Percentiles rank a stretch among this genome's conserved stretches.
Conservation (phyloP, 106 monocot genomes). For the Dioscorea dumetorum region DNA sequence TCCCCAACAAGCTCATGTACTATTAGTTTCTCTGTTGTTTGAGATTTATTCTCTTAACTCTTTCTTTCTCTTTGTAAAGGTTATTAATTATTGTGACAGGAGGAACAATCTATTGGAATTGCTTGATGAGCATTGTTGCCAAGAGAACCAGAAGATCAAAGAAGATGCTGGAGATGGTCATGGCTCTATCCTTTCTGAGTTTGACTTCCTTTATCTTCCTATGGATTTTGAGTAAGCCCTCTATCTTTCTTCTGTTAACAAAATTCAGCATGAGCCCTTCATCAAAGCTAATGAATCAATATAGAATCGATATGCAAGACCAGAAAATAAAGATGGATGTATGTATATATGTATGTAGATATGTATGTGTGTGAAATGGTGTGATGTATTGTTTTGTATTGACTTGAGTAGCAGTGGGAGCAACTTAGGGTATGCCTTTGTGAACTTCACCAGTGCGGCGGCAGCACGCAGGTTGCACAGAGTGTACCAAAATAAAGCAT, state of each 20-base stretch:
- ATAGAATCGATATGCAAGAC: no score
- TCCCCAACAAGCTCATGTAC: slow-evolving; percentile 8
- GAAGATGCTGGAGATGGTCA: not conserved
- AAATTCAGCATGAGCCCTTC: no score
- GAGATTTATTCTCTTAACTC: not conserved
- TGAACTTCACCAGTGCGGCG: slow-evolving; percentile 7
- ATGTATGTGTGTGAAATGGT: no score
- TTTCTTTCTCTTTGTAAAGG: not conserved
- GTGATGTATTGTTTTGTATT: not conserved
- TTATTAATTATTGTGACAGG: not conserved
- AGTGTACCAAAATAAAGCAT: slow-evolving; percentile 1
- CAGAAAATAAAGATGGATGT: no score
- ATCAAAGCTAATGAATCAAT: no score
- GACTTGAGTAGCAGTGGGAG: not conserved
- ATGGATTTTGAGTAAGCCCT: slow-evolving; percentile 8
- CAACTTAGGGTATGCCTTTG: slow-evolving; percentile 12
- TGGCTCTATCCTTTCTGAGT: not conserved
- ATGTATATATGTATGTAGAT: not conserved
- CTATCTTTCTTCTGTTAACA: not conserved
- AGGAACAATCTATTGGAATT: slow-evolving; percentile 3
- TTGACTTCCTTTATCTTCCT: slow-evolving; percentile 11
- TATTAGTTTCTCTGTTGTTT: not conserved
- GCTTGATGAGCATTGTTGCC: not conserved
- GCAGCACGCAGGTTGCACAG: slow-evolving; percentile 2
- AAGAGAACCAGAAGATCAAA: not conserved